Evolutionary conservation across 805 yeast species (phyloP).

Genomic region (Candida coleopterorum): DNA sequence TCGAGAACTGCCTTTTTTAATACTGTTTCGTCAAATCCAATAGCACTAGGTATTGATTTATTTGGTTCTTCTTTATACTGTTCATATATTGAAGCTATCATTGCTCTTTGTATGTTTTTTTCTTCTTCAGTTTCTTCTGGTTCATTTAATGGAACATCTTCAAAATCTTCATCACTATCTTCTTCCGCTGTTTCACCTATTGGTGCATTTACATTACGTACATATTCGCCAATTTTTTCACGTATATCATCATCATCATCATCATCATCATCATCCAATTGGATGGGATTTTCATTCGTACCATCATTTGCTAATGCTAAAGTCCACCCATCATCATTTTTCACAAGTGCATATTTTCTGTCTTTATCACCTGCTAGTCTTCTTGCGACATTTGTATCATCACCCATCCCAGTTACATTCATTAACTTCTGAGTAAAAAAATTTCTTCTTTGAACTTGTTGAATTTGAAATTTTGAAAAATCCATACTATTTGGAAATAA

Average conservation of each 20-base stretch:
- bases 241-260: constrained; percentile 38
- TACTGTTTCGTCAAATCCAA: constrained; percentile 29
- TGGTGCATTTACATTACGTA: not conserved
- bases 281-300: constrained; percentile 46
- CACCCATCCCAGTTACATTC: constrained; percentile 78
- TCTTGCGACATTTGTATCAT: constrained; percentile 42
- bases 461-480: constrained; percentile 87
- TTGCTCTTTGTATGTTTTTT: constrained; percentile 21
- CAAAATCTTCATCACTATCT: constrained; percentile 35
- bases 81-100: constrained; percentile 34
- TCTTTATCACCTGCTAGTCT: constrained; percentile 84
- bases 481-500: constrained; percentile 84
- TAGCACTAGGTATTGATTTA: constrained; percentile 3
- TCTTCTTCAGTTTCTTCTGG: constrained; percentile 23
- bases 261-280: constrained; percentile 41
- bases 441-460: constrained; percentile 88
- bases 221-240: constrained; percentile 4
- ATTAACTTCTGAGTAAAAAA: constrained; percentile 82
- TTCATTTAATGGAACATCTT: constrained; percentile 53
- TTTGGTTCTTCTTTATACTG: constrained; percentile 17
- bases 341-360: constrained; percentile 66
- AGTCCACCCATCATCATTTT: constrained; percentile 82
- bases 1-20: constrained; percentile 44
- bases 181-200: constrained; percentile 1
- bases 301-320: constrained; percentile 49